Evolutionary conservation across 768 basidiomycete species (phyloP), one percentile per base, ranked within the genome.

Genomic region (Hygrocybe punicea): DNA sequence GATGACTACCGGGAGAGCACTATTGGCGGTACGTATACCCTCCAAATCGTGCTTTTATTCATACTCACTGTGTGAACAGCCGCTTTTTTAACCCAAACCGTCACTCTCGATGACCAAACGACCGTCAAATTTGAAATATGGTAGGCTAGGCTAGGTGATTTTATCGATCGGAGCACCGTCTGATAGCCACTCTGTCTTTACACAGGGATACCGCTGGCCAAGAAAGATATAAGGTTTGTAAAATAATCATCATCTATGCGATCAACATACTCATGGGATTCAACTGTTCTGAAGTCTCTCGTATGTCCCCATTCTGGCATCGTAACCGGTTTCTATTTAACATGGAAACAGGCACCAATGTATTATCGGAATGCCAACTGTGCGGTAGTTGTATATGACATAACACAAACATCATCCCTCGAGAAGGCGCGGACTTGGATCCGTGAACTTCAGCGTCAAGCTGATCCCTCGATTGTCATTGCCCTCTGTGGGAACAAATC

Each of bases 91-190:
- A 98, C 97, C n/a, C 96, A 98, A 73, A 97, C 95, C 3, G 91
- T 98, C 33, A 87, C 85, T 11, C 81, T 97, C 39, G 89, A 94
- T 47, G 89, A 94, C 69, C 85, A 87, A 60, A 90, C 90, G 21
- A 86, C 86, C 21, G 91, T 99, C 67, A 98, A 98, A 80, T 98
- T 99, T 69, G 96, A 98, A 78, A 96, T 96, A 68, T 96, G 94
- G 95, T 94, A 67, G 24, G 83, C 69, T 94, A 67, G 24, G 83
- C 69, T 54, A 3, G 55, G n/a, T 37, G 25, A 25, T 19, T 13
- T 52, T 5, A 24, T 3, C 56, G 21, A 44, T 44, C 39, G 56
- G 34, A 39, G 17, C 17, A 51, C 51, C 58, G 52, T 45, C 48
- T 51, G 53, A 52, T 44, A 56, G 46, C 44, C 54, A 40, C 56